Evolutionary conservation across 148 eudicot genomes (phyloP).

Genomic region (Dianthus caryophyllus): DNA sequence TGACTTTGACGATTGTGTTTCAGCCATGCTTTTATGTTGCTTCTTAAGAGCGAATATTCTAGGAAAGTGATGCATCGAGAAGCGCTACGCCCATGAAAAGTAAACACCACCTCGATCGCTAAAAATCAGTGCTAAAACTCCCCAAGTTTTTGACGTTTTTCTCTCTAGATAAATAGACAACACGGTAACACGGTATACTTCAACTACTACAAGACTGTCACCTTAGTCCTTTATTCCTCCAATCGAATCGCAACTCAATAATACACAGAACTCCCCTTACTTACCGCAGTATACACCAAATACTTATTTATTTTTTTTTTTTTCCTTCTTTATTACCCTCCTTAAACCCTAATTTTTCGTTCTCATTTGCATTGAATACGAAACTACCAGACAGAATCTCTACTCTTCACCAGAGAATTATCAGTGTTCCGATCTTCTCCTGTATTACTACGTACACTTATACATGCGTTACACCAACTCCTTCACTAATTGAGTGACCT

Average conservation of each 20-base stretch:
- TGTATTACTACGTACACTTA: background rate
- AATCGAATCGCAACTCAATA: background rate
- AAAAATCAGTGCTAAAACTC: background rate
- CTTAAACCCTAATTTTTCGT: background rate
- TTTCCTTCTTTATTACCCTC: slow-evolving; percentile 3
- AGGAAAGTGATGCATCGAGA: slow-evolving; percentile 49
- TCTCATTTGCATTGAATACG: background rate
- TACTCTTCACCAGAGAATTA: background rate
- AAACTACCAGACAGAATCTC: background rate
- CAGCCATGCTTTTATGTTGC: slow-evolving; percentile 34
- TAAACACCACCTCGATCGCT: background rate
- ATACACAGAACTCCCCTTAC: background rate
- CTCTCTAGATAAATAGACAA: background rate
- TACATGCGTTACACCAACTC: background rate
- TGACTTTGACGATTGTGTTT: slow-evolving; percentile 34
- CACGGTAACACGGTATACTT: background rate
- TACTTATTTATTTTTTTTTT: slow-evolving; percentile 1
- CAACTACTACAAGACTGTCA: background rate
- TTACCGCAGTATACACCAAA: background rate
- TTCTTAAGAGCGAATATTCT: slow-evolving; percentile 29
- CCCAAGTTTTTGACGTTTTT: background rate
- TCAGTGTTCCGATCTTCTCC: background rate
- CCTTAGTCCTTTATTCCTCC: no score
- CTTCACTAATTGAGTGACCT: background rate
- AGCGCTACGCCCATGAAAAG: slow-evolving; percentile 24